A percentile compares a stretch with the other conserved stretches of the same genome.
Conservation (phyloP, 257 asterid genomes). For the Forsythia viridissima region DNA sequence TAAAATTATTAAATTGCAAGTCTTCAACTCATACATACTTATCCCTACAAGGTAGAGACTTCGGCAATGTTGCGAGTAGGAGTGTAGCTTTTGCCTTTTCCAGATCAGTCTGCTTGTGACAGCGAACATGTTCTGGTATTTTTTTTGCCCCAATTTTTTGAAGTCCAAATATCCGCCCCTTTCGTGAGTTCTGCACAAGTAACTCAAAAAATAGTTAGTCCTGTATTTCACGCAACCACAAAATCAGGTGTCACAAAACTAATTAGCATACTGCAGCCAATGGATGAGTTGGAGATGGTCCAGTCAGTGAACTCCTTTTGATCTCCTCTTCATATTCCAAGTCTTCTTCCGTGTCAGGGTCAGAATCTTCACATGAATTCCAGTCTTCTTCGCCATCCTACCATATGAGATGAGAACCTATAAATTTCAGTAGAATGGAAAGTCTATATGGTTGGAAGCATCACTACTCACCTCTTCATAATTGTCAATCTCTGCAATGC, state of each 20-base stretch:
- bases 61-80: constrained; percentile 82
- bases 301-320: constrained; percentile 30
- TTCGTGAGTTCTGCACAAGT: constrained; percentile 64
- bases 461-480: constrained; percentile 49
- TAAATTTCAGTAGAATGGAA: constrained; percentile 28
- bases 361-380: constrained; percentile 55
- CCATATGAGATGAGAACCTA: constrained; percentile 16
- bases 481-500: constrained; percentile 67
- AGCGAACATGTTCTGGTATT: constrained; percentile 88
- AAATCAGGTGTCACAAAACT: constrained; percentile 17
- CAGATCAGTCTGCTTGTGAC: constrained; percentile 82
- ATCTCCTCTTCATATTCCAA: constrained; percentile 55
- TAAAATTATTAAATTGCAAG: constrained; percentile 1
- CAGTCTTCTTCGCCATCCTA: constrained; percentile 79
- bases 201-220: constrained; percentile 24
- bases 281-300: constrained; percentile 49
- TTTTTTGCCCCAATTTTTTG: constrained; percentile 85
- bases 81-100: constrained; percentile 90
- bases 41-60: constrained; percentile 87
- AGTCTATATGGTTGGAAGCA: constrained; percentile 2
- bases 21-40: constrained; percentile 51
- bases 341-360: constrained; percentile 59
- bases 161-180: constrained; percentile 75
- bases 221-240: constrained; percentile 29
- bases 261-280: constrained; percentile 73